Evolutionary conservation across 805 yeast genomes (phyloP).

Genomic region (Yamadazyma sp.): DNA sequence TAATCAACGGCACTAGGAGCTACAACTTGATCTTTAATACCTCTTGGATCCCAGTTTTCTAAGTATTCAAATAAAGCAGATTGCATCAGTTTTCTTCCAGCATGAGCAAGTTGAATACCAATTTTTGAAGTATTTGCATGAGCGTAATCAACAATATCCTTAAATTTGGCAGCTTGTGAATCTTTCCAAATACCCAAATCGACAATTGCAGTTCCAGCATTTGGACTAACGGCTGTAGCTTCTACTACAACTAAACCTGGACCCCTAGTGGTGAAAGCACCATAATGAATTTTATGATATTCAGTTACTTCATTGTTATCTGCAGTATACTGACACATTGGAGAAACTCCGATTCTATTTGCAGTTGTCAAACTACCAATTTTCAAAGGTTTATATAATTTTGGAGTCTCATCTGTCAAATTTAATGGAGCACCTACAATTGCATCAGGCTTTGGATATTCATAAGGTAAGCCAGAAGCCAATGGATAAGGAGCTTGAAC

Average conservation of each 20-base stretch:
- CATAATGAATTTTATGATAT: slow-evolving; percentile 50
- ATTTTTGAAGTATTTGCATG: slow-evolving; percentile 44
- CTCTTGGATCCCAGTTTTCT: slow-evolving; percentile 30
- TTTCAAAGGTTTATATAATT: slow-evolving; percentile 40
- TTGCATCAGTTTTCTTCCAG: slow-evolving; percentile 47
- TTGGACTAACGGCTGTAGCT: slow-evolving; percentile 38
- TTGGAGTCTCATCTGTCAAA: slow-evolving; percentile 23
- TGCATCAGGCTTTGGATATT: slow-evolving; percentile 12
- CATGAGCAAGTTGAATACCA: slow-evolving; percentile 56
- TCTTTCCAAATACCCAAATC: slow-evolving; percentile 52
- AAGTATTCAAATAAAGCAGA: slow-evolving; percentile 19
- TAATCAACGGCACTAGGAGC: slow-evolving; percentile 44
- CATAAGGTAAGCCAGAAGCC: slow-evolving; percentile 8
- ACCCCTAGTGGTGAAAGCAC: slow-evolving; percentile 45
- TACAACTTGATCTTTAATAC: slow-evolving; percentile 42
- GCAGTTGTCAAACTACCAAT: slow-evolving; percentile 35
- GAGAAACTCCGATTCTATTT: slow-evolving; percentile 55
- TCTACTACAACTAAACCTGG: slow-evolving; percentile 49
- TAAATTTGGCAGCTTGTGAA: slow-evolving; percentile 41
- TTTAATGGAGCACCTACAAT: slow-evolving; percentile 9
- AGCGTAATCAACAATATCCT: slow-evolving; percentile 40
- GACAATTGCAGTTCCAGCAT: slow-evolving; percentile 42
- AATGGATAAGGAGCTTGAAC: slow-evolving; percentile 5
- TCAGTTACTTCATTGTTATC: slow-evolving; percentile 40
- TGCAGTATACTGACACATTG: slow-evolving; percentile 55